These are phyloP conservation scores for button mushroom (Agaricus bisporus) DNA, from an alignment of 768 basidiomycete species.

Conservation along the genomic window DNA sequence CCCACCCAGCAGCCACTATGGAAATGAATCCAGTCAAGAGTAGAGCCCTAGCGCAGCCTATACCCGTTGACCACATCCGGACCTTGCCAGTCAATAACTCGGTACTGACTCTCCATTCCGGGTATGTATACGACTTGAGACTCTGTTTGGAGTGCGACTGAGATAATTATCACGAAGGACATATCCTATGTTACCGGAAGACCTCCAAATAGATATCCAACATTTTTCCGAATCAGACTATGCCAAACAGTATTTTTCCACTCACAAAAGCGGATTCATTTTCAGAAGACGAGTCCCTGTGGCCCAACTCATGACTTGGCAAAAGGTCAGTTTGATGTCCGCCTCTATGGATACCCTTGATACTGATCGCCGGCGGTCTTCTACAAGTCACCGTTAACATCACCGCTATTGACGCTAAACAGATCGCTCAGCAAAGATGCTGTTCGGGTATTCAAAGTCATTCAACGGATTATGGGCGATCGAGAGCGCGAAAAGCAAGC, in stretches of 20 bases:
- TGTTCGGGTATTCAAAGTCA: constrained; percentile 79
- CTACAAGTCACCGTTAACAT: constrained; percentile 51
- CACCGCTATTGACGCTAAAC: constrained; percentile 71
- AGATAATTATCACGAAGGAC: constrained; percentile 35
- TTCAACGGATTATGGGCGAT: constrained; percentile 94
- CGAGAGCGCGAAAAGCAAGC: constrained; percentile 64
- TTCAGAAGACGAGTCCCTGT: constrained; percentile 80
- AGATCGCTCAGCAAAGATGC: constrained; percentile 68
- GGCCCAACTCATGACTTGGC: constrained; percentile 87
- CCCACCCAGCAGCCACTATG: constrained; percentile 50
- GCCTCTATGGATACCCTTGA: background rate
- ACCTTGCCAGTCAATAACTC: constrained; percentile 16
- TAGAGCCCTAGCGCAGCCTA: constrained; percentile 54
- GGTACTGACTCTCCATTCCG: constrained; percentile 50
- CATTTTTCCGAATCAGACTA: constrained; percentile 85
- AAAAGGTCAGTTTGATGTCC: constrained; percentile 45
- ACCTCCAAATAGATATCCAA: constrained; percentile 78
- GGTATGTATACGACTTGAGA: constrained; percentile 37
- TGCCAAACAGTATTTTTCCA: constrained; percentile 84
- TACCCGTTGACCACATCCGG: constrained; percentile 36
- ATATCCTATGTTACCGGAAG: constrained; percentile 73
- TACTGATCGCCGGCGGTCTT: constrained; percentile 2
- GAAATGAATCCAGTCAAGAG: constrained; percentile 75
- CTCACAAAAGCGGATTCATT: constrained; percentile 83
- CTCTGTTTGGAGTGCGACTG: constrained; percentile 8